phyloP scores from a whole-genome alignment of 2,329 filamentous ascomycete species.

The Xylariaceae sp. region DNA sequence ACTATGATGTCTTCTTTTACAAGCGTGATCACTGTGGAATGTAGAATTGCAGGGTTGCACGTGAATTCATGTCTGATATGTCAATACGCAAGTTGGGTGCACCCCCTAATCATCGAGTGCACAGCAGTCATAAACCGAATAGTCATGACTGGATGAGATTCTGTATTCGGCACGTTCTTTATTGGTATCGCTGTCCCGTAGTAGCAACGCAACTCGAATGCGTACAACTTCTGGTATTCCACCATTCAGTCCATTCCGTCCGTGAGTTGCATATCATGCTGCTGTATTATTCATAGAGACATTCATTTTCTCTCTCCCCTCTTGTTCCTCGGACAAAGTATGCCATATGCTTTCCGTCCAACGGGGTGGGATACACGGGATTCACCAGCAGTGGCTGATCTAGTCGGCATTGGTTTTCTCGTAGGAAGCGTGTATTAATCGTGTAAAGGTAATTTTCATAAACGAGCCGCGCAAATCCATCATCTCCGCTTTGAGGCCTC shows the following conservation, averaged over 20 bases:
- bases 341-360: background rate
- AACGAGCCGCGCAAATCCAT: background rate
- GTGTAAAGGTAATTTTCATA: background rate
- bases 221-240: slow-evolving; percentile 7
- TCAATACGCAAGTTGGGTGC: no score
- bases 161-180: background rate
- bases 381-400: background rate
- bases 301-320: background rate
- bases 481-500: slow-evolving; percentile 65
- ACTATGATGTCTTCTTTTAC: background rate
- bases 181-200: background rate
- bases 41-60: background rate
- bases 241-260: background rate
- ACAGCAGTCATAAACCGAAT: background rate
- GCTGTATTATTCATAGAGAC: background rate
- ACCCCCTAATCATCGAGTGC: no score
- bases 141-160: background rate
- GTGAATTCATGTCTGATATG: slow-evolving; percentile 1
- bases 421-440: background rate
- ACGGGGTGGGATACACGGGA: background rate
- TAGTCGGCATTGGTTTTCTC: background rate
- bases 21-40: no score
- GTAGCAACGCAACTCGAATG: background rate
- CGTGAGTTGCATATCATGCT: background rate
- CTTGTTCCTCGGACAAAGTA: no score